These are phyloP conservation scores for Plectranthus barbatus DNA, from an alignment of 257 asterid species.

Conservation along the genomic window DNA sequence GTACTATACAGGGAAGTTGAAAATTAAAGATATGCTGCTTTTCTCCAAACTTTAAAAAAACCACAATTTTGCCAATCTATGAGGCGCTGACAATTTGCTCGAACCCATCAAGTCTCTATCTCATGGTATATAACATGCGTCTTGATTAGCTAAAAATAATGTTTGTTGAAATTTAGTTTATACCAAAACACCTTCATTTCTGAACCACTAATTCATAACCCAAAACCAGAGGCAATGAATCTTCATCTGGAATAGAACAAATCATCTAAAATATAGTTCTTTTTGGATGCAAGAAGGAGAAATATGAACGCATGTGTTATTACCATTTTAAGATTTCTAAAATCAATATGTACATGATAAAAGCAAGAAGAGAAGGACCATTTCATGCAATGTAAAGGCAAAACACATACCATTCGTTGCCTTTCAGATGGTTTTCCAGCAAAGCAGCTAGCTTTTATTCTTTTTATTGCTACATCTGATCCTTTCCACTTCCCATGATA, in stretches of 20 bases:
- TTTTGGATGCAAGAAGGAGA: not conserved
- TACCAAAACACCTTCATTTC: no score
- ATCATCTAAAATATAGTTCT: not conserved
- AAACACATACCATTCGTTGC: constrained; percentile 72
- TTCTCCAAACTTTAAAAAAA: no score
- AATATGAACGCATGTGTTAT: not conserved
- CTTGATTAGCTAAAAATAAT: no score
- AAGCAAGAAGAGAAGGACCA: not conserved
- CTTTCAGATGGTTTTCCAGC: constrained; percentile 95
- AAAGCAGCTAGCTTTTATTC: constrained; percentile 97
- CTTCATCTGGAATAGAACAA: not conserved
- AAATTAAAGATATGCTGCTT: no score
- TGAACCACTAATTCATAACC: no score
- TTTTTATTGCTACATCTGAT: constrained; percentile 92
- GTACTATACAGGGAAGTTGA: no score
- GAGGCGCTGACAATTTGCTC: no score
- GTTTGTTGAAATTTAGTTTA: no score
- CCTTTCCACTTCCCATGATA: constrained; percentile 98
- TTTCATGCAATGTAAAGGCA: not conserved
- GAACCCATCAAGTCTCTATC: no score
- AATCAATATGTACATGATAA: not conserved
- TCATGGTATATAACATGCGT: no score
- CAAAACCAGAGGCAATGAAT: no score
- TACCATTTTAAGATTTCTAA: not conserved
- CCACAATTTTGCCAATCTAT: no score